These are phyloP conservation scores for Nicotiana tomentosiformis DNA, from an alignment of 257 asterid species.

Conservation along the genomic window DNA sequence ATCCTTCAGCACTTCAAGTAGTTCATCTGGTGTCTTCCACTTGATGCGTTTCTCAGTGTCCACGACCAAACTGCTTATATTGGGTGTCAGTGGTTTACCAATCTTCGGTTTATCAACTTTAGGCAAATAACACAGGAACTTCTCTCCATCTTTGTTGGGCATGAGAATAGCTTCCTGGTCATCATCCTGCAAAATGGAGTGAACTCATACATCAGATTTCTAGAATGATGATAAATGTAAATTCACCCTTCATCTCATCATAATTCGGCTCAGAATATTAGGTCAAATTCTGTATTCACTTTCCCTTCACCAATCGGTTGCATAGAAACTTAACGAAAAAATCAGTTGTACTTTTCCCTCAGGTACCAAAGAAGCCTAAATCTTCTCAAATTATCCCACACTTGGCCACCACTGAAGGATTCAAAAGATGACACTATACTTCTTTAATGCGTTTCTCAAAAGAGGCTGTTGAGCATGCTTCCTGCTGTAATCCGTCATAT, in stretches of 20 bases:
- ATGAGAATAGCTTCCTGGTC: constrained; percentile 76
- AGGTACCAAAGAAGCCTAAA: neutral
- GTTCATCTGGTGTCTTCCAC: constrained; percentile 93
- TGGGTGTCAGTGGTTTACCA: constrained; percentile 58
- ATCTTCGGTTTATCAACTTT: constrained; percentile 77
- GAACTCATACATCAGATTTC: neutral
- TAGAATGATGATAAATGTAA: neutral
- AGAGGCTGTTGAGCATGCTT: neutral
- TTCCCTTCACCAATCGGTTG: neutral
- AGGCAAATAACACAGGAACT: constrained; percentile 83
- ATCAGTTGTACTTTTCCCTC: neutral
- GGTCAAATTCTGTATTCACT: neutral
- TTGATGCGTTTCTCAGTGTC: constrained; percentile 74
- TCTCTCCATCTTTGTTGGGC: constrained; percentile 76
- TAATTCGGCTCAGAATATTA: neutral
- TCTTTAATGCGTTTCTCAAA: neutral
- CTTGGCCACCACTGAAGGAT: neutral
- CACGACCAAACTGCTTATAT: constrained; percentile 80
- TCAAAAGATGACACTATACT: neutral
- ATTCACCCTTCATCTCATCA: neutral
- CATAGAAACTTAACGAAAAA: neutral
- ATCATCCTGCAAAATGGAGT: constrained; percentile 51
- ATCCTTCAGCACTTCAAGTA: constrained; percentile 83
- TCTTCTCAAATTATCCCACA: constrained; percentile 2
- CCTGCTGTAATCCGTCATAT: neutral